Conservation (phyloP, 2,329 filamentous ascomycete genomes). For the Didymella pomorum region DNA sequence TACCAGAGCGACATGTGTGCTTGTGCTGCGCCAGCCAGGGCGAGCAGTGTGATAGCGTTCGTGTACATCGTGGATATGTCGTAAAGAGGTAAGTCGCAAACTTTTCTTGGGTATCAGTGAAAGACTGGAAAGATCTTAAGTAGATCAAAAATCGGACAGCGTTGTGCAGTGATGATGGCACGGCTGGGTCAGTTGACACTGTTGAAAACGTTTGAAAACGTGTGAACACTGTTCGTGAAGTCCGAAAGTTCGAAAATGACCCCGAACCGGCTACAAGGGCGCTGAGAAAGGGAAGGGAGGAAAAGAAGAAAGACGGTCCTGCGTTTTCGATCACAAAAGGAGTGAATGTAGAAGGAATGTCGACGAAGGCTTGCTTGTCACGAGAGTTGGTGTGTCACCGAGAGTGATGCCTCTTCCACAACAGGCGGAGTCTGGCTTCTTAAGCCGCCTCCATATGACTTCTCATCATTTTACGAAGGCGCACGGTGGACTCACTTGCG, state of each 20-base stretch:
- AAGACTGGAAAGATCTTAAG: constrained; percentile 21
- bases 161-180: constrained; percentile 18
- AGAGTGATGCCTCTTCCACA: constrained; percentile 34
- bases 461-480: constrained; percentile 21
- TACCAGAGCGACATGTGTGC: constrained; percentile 56
- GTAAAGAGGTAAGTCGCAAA: constrained; percentile 20
- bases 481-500: constrained; percentile 25
- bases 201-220: constrained; percentile 18
- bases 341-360: constrained; percentile 44
- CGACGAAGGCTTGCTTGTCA: constrained; percentile 45
- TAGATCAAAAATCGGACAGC: constrained; percentile 16
- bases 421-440: constrained; percentile 29
- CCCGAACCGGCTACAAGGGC: constrained; percentile 28
- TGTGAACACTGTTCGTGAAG: constrained; percentile 16
- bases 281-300: constrained; percentile 30
- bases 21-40: constrained; percentile 39
- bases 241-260: constrained; percentile 11
- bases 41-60: constrained; percentile 37
- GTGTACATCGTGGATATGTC: constrained; percentile 34
- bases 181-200: constrained; percentile 28
- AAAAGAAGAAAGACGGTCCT: constrained; percentile 38
- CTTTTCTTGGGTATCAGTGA: constrained; percentile 20
- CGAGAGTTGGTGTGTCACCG: constrained; percentile 36
- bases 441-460: constrained; percentile 26
- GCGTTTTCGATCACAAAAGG: constrained; percentile 39